A percentile compares a stretch with the other conserved stretches of the same genome.
Evolutionary conservation across 306 rosid genomes (phyloP).

Genomic region (Senna tora): DNA sequence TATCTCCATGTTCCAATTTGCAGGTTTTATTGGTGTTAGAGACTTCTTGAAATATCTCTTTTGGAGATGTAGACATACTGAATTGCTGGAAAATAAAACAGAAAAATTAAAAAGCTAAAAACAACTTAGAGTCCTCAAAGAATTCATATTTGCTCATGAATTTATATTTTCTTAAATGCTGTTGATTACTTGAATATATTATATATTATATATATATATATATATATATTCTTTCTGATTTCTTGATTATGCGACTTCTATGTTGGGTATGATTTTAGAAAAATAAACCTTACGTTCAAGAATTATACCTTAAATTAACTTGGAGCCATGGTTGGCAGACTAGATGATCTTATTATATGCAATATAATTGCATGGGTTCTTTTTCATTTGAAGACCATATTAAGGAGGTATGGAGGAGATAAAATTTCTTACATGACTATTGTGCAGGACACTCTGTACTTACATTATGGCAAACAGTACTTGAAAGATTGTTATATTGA

Average conservation of each 20-base stretch:
- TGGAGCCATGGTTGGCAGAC: constrained; percentile 5
- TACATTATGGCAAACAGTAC: constrained; percentile 82
- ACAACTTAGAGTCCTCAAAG: neutral
- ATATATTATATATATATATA: too few species aligned
- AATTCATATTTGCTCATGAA: constrained; percentile 1
- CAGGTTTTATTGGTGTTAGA: constrained; percentile 30
- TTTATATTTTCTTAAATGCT: neutral
- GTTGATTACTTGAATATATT: too few species aligned
- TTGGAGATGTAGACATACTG: constrained; percentile 13
- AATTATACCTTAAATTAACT: constrained; percentile 19
- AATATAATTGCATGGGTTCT: constrained; percentile 11
- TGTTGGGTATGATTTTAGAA: constrained; percentile 27
- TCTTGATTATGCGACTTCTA: neutral
- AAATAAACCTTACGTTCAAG: constrained; percentile 5
- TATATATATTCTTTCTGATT: neutral
- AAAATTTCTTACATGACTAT: constrained; percentile 25
- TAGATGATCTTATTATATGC: constrained; percentile 28
- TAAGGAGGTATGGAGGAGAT: constrained; percentile 1
- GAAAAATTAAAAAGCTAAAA: neutral
- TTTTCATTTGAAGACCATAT: constrained; percentile 29
- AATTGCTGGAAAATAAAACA: neutral
- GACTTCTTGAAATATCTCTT: constrained; percentile 11
- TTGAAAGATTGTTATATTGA: constrained; percentile 87
- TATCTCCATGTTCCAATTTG: constrained; percentile 36
- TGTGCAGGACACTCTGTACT: constrained; percentile 82